These are phyloP conservation scores for Gracilaria domingensis DNA, from an alignment of 23 red algal species.

Conservation along the genomic window DNA sequence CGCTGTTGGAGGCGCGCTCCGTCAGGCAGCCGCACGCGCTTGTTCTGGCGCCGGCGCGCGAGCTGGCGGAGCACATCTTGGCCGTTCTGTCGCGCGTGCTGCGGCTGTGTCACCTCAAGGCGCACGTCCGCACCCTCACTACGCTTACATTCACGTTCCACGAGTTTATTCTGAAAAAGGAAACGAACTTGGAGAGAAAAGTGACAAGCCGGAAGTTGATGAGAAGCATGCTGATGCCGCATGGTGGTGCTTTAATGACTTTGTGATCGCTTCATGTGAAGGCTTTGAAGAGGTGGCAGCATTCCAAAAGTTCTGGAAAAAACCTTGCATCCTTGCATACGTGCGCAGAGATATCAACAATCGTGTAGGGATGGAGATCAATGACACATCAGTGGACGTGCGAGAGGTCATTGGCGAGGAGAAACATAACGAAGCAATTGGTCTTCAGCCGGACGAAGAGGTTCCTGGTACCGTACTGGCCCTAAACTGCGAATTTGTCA, in stretches of 20 bases:
- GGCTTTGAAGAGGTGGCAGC: conserved; percentile 72
- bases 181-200: neutral
- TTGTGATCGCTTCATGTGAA: conserved; percentile 82
- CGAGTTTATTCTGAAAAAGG: conserved; percentile 33
- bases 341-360: conserved; percentile 61
- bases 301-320: conserved; percentile 76
- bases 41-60: conserved; percentile 83
- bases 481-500: conserved; percentile 95
- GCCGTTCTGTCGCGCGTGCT: conserved; percentile 52
- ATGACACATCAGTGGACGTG: conserved; percentile 34
- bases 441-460: conserved; percentile 59
- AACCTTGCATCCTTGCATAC: conserved; percentile 82
- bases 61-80: conserved; percentile 85
- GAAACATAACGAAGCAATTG: conserved; percentile 57
- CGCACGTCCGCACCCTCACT: neutral
- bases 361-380: conserved; percentile 31
- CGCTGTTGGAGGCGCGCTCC: too few species aligned
- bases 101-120: neutral
- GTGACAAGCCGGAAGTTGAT: neutral
- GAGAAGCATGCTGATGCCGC: conserved; percentile 16
- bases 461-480: conserved; percentile 74
- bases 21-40: conserved; percentile 13
- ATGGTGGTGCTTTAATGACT: conserved; percentile 98
- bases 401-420: conserved; percentile 57
- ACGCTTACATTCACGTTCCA: too few species aligned